Evolutionary conservation across 2,329 filamentous ascomycete genomes (phyloP).

Genomic region (Rachicladosporium sp.): DNA sequence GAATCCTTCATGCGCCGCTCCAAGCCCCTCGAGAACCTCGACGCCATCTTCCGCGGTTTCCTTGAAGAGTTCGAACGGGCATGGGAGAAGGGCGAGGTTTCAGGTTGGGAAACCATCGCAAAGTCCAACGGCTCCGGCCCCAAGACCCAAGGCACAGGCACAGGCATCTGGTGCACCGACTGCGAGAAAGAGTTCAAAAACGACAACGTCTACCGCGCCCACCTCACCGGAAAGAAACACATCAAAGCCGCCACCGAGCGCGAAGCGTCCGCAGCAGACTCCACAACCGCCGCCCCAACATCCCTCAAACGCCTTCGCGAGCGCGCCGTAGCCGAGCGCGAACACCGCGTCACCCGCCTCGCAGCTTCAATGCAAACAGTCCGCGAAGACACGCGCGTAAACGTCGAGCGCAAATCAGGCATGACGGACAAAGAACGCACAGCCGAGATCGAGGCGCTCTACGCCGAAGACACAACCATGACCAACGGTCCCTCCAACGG

Average conservation of each 20-base stretch:
- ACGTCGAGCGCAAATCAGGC: constrained; percentile 90
- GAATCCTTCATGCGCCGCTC: constrained; percentile 79
- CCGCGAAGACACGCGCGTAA: constrained; percentile 77
- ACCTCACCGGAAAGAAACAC: constrained; percentile 86
- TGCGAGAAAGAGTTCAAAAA: constrained; percentile 95
- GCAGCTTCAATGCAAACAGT: constrained; percentile 74
- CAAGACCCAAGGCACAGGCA: constrained; percentile 44
- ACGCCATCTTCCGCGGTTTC: constrained; percentile 62
- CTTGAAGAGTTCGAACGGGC: constrained; percentile 72
- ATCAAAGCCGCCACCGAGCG: constrained; percentile 65
- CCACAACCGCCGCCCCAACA: constrained; percentile 15
- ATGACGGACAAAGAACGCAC: constrained; percentile 96
- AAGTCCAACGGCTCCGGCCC: constrained; percentile 19
- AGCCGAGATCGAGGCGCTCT: constrained; percentile 81
- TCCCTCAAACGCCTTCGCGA: constrained; percentile 55
- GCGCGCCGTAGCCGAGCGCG: constrained; percentile 76
- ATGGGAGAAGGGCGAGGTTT: constrained; percentile 69
- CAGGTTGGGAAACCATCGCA: constrained; percentile 56
- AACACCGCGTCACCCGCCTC: constrained; percentile 70
- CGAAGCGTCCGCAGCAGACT: constrained; percentile 18
- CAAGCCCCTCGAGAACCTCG: constrained; percentile 72
- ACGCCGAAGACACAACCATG: constrained; percentile 45
- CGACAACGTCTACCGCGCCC: constrained; percentile 82
- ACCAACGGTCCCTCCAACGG: constrained; percentile 12
- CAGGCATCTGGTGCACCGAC: constrained; percentile 77